phyloP scores from a whole-genome alignment of 768 basidiomycete genomes.

The Lentinula boryana region DNA sequence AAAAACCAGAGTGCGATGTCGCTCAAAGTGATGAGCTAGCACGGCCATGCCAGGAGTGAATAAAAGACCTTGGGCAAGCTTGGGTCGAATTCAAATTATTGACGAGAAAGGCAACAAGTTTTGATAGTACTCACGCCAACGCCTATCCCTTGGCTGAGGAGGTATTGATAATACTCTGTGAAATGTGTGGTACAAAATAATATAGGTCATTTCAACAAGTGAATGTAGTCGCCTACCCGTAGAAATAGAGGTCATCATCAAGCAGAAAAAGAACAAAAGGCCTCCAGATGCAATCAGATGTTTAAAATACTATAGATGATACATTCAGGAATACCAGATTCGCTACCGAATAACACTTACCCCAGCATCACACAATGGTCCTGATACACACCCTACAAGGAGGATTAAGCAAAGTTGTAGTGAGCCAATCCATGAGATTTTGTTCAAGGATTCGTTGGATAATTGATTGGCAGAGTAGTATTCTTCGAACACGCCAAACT shows the following conservation, averaged over 20 bases:
- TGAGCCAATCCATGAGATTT: slow-evolving; percentile 19
- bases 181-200: slow-evolving; percentile 10
- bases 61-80: slow-evolving; percentile 8
- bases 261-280: slow-evolving; percentile 11
- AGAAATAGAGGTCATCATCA: slow-evolving; percentile 12
- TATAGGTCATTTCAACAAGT: slow-evolving; percentile 13
- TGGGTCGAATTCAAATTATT: background rate
- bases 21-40: slow-evolving; percentile 16
- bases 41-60: slow-evolving; percentile 12
- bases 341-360: background rate
- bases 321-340: background rate
- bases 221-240: slow-evolving; percentile 8
- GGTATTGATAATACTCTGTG: slow-evolving; percentile 24
- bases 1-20: slow-evolving; percentile 17
- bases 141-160: slow-evolving; percentile 24
- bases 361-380: slow-evolving; percentile 13
- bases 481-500: slow-evolving; percentile 15
- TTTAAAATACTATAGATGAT: slow-evolving; percentile 8
- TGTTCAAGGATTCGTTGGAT: slow-evolving; percentile 8
- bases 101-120: background rate
- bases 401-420: slow-evolving; percentile 14
- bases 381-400: slow-evolving; percentile 11
- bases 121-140: slow-evolving; percentile 16
- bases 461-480: slow-evolving; percentile 14
- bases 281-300: slow-evolving; percentile 11